phyloP scores from a whole-genome alignment of 495 filamentous ascomycete species.

The Delitschia confertaspora region DNA sequence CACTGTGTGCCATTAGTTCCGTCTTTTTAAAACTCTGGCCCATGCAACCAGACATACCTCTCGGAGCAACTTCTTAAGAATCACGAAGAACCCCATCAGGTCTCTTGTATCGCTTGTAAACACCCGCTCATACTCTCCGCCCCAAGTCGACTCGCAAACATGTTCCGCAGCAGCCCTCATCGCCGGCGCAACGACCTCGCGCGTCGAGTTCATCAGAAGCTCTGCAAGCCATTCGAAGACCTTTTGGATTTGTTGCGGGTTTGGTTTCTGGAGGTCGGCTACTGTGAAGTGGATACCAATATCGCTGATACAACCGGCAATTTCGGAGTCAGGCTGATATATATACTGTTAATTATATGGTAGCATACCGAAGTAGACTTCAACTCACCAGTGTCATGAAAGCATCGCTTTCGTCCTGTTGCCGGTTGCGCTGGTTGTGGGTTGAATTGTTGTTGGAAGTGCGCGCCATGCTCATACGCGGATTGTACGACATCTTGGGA shows the following conservation, averaged over 20 bases:
- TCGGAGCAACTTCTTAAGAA: constrained; percentile 61
- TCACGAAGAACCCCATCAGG: constrained; percentile 85
- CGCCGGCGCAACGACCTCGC: constrained; percentile 84
- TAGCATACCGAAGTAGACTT: neutral
- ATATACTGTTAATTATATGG: neutral
- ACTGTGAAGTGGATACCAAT: constrained; percentile 81
- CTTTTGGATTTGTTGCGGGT: constrained; percentile 85
- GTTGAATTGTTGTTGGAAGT: constrained; percentile 34
- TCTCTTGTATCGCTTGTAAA: constrained; percentile 80
- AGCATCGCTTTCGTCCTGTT: constrained; percentile 73
- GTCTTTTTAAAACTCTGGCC: neutral
- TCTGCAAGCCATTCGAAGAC: constrained; percentile 97
- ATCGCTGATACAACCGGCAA: constrained; percentile 92
- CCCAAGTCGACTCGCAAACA: too few relatives aligned
- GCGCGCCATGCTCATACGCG: constrained; percentile 66
- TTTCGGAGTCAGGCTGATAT: constrained; percentile 65
- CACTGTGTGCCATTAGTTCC: constrained; percentile 43
- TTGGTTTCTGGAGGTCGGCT: constrained; percentile 88
- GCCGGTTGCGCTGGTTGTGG: constrained; percentile 47
- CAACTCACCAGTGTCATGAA: constrained; percentile 71
- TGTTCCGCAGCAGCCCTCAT: constrained; percentile 87
- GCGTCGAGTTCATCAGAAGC: constrained; percentile 80
- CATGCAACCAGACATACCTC: constrained; percentile 42
- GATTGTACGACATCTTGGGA: constrained; percentile 21
- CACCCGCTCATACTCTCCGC: constrained; percentile 64